Percentiles rank a stretch among this genome's conserved stretches.
phyloP scores from a whole-genome alignment of 75 land plant genomes.

The Sequoia sempervirens region DNA sequence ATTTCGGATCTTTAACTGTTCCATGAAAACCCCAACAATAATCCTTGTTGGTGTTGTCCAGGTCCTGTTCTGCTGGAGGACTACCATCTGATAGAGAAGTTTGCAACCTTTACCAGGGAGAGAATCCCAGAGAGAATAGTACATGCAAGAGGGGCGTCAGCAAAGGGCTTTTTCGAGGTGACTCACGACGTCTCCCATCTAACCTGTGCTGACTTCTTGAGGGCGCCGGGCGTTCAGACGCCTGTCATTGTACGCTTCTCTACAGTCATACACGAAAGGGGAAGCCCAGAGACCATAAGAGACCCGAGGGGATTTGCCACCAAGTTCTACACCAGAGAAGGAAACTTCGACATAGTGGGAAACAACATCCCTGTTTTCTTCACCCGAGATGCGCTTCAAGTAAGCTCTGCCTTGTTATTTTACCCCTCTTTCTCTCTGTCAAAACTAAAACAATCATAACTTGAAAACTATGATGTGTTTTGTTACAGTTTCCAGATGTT shows the following conservation, averaged over 20 bases:
- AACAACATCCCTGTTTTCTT: conserved; percentile 59
- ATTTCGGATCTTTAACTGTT: background rate
- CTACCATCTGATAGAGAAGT: conserved; percentile 49
- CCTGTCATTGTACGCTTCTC: conserved; percentile 40
- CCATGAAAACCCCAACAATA: background rate
- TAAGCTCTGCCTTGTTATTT: background rate
- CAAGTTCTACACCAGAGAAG: conserved; percentile 43
- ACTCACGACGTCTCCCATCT: conserved; percentile 40
- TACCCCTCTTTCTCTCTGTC: background rate
- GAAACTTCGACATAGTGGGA: conserved; percentile 45
- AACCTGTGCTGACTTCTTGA: conserved; percentile 42
- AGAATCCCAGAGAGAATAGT: conserved; percentile 50
- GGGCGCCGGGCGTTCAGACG: conserved; percentile 48
- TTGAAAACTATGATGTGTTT: background rate
- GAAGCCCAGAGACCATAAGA: conserved; percentile 43
- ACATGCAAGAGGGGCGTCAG: conserved; percentile 43
- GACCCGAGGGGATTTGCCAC: conserved; percentile 47
- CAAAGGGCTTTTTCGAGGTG: conserved; percentile 53
- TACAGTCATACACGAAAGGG: conserved; percentile 45
- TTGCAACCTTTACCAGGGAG: conserved; percentile 44
- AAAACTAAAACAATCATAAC: too few species aligned
- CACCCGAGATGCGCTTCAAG: conserved; percentile 39
- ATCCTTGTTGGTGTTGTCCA: background rate
- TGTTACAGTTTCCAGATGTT: conserved; percentile 43
- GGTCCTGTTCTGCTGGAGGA: conserved; percentile 46